These are phyloP conservation scores for Leccinum ochraceum DNA, from an alignment of 768 basidiomycete species.

Conservation along the genomic window DNA sequence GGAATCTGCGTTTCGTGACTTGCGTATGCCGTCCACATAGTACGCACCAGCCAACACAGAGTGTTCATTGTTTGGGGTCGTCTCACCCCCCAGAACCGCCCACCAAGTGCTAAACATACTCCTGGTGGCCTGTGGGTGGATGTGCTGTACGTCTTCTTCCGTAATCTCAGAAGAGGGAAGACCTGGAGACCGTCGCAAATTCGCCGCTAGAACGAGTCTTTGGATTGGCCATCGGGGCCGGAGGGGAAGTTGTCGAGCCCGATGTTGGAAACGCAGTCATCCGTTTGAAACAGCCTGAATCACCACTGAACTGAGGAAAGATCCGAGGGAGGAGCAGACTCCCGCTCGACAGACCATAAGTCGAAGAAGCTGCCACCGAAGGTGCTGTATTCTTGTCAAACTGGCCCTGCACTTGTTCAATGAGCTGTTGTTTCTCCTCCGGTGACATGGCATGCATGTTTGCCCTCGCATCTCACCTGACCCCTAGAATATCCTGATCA, in stretches of 20 bases:
- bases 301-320: constrained; percentile 73
- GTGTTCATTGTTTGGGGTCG: constrained; percentile 37
- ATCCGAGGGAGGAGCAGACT: constrained; percentile 61
- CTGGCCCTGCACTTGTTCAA: constrained; percentile 52
- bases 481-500: constrained; percentile 65
- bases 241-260: constrained; percentile 42
- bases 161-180: constrained; percentile 32
- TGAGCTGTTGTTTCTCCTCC: constrained; percentile 66
- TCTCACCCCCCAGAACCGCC: constrained; percentile 62
- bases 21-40: constrained; percentile 40
- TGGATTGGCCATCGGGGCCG: constrained; percentile 32
- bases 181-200: constrained; percentile 28
- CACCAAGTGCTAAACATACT: constrained; percentile 79
- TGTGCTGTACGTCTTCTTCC: constrained; percentile 33
- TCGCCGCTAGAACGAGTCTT: constrained; percentile 42
- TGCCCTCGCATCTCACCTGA: constrained; percentile 68
- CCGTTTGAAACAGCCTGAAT: constrained; percentile 63
- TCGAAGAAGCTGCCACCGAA: constrained; percentile 39
- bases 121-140: constrained; percentile 71
- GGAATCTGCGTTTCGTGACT: no score
- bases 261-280: constrained; percentile 63
- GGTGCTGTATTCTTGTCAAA: constrained; percentile 35
- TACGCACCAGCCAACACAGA: constrained; percentile 59
- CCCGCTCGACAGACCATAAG: constrained; percentile 61
- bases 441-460: constrained; percentile 61